These are phyloP conservation scores for Leersia perrieri DNA, from an alignment of 176 grass and related monocot species.

Conservation along the genomic window DNA sequence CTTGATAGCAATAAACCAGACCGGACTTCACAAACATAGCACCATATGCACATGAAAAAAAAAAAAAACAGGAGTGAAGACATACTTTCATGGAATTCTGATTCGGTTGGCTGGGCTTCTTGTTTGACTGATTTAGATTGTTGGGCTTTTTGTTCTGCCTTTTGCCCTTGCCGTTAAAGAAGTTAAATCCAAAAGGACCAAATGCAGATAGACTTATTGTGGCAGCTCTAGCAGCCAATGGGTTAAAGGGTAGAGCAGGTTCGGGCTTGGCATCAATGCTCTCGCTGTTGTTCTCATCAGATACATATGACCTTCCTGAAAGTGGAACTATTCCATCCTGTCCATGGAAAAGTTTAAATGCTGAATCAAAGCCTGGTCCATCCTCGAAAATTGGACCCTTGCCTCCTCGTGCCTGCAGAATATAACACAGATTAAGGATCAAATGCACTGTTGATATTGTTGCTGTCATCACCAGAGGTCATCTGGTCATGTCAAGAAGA, in stretches of 20 bases:
- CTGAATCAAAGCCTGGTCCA: constrained; percentile 64
- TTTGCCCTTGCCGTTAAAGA: constrained; percentile 70
- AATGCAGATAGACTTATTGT: constrained; percentile 65
- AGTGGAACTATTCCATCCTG: constrained; percentile 73
- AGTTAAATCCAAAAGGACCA: constrained; percentile 74
- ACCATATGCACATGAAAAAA: background rate
- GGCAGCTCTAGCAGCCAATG: constrained; percentile 67
- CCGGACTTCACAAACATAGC: background rate
- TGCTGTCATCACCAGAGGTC: background rate
- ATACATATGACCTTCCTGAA: constrained; percentile 58
- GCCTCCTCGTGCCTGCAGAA: constrained; percentile 42
- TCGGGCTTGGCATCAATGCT: constrained; percentile 33
- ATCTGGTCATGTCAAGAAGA: constrained; percentile 4
- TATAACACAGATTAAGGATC: constrained; percentile 18
- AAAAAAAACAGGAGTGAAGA: background rate
- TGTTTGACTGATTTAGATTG: constrained; percentile 48
- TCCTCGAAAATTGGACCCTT: constrained; percentile 84
- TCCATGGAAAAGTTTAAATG: constrained; percentile 79
- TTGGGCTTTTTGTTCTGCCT: constrained; percentile 55
- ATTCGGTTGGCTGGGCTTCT: constrained; percentile 41
- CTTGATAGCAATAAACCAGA: background rate
- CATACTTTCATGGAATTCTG: constrained; percentile 49
- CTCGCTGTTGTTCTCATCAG: constrained; percentile 36
- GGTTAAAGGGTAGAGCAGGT: constrained; percentile 56
- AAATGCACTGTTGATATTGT: background rate